Base-by-base conservation (phyloP, 495 filamentous ascomycete species). In the Clohesyomyces aquaticus region DNA sequence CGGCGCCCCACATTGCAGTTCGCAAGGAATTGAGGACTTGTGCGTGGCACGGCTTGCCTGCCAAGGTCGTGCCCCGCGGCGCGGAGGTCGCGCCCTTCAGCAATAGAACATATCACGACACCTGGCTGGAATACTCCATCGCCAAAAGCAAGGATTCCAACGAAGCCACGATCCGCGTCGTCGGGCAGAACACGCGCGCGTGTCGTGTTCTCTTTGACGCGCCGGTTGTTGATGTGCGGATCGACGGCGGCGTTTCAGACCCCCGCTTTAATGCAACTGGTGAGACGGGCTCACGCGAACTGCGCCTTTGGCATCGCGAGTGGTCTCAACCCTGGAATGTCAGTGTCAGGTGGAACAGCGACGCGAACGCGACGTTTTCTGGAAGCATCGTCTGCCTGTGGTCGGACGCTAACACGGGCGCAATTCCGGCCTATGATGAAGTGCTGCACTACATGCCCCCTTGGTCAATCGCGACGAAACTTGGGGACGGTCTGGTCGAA, bases 361-460 rank as follows among this genome's bases (percentile, higher is more conserved):
- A 75, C 4, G 66, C 63, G n/a, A 74, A 73, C 29, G 61, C 74
- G 27, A 80, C 79, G 8, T 72, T 93, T 50, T 82, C 84, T 61
- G 93, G 92, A 0, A 80, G 78, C 47, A 85, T 92, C 3, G 81
- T 88, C 10, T 98, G 93, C 78, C 74, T 90, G 16, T 98, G 94
- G 94, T 90, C 86, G 67, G 94, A 98, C 77, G 85, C 83, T 27
- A 96, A 96, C 65, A 78, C 76, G 11, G 88, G 86, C 2, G 76
- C 80, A 8, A 93, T 98, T 51, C 91, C 94, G 0, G 94, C 94
- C 14, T 81, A 94, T 29, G 90, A 94, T 66, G 94, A 98, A 76
- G 83, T 88, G 19, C 77, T 80, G 55, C 81, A 85, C 73, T 97
- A 85, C 77, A 78, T 81, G 59, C 94, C 94, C 0, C 76, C 74